Evolutionary conservation across 768 basidiomycete species (phyloP).

Genomic region (Dictyophora rubrovolvata): DNA sequence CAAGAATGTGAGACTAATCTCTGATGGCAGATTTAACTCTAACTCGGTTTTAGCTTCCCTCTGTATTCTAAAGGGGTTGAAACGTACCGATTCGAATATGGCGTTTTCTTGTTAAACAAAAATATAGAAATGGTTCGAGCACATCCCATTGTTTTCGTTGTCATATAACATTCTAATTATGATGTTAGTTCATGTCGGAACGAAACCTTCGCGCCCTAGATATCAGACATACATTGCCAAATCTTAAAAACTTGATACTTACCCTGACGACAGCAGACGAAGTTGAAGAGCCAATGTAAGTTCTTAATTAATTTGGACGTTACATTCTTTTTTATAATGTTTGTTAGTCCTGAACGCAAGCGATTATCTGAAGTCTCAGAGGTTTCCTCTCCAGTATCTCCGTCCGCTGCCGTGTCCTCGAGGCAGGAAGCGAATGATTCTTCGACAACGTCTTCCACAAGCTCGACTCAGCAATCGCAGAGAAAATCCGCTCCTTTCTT

Average conservation of each 20-base stretch:
- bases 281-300: slow-evolving; percentile 30
- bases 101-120: slow-evolving; percentile 93
- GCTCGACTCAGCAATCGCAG: not conserved
- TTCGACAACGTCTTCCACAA: not conserved
- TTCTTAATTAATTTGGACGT: not conserved
- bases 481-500: slow-evolving; percentile 4
- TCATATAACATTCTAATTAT: slow-evolving; percentile 1
- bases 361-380: slow-evolving; percentile 16
- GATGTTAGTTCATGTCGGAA: slow-evolving; percentile 74
- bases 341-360: slow-evolving; percentile 12
- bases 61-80: slow-evolving; percentile 92
- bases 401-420: slow-evolving; percentile 2
- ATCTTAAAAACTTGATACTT: slow-evolving; percentile 87
- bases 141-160: slow-evolving; percentile 3
- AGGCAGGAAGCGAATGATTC: not conserved
- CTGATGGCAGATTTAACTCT: not conserved
- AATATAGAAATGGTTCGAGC: slow-evolving; percentile 81
- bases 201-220: slow-evolving; percentile 84
- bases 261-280: slow-evolving; percentile 69
- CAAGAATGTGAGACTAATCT: slow-evolving; percentile 61
- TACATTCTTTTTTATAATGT: slow-evolving; percentile 10
- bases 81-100: slow-evolving; percentile 95
- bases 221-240: slow-evolving; percentile 91
- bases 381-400: slow-evolving; percentile 17
- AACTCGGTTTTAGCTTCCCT: slow-evolving; percentile 60